Evolutionary conservation across 768 basidiomycete species (phyloP), one percentile per base, ranked within the genome.

Genomic region (Mycena floridula): DNA sequence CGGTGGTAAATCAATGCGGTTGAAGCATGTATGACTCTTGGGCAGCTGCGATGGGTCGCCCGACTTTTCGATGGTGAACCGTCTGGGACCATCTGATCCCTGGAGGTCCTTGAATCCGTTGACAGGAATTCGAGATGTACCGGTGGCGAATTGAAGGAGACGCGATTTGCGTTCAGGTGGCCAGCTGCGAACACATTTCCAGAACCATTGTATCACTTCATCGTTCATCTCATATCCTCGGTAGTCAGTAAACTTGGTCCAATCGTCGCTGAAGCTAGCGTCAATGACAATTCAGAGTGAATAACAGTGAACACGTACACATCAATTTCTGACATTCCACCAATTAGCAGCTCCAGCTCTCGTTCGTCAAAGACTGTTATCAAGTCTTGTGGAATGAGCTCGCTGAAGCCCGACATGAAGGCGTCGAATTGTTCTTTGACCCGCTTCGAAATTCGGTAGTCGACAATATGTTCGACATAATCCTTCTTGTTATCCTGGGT

Each of bases 341-440:
- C 96, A 52, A 99, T 98, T 44, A 99, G 76, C 42, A 98, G 69
- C 68, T 97, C 95, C 8, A 99, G 77, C 59, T 99, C 96, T 43
- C 96, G 82, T 69, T 99, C 96, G 57, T 99, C 96, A 55, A 99
- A 99, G 40, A 99, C 96, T 48, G 94, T 97, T 67, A 99, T 82
- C 25, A 99, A 74, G 51, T 99, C 96, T 63, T 94, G 91, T 9
- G 96, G 96, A 50, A 99, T 97, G 43, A 99, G 77, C 68, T 99
- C 96, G 72, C 92, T 96, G 79, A 98, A 98, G 38, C 96, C 96
- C n/a, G 87, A 89, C 92, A 97, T 95, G 75, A 99, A 98, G 4
- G 95, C 93, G 48, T 97, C 92, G 60, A 98, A 98, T 62, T 99
- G 96, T 48, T 99, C 96, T 69, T 93, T 91, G 50, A 98, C 93